Evolutionary conservation across 768 basidiomycete species (phyloP), one percentile per base, ranked within the genome.

Genomic region (Coprinellus aureogranulatus): DNA sequence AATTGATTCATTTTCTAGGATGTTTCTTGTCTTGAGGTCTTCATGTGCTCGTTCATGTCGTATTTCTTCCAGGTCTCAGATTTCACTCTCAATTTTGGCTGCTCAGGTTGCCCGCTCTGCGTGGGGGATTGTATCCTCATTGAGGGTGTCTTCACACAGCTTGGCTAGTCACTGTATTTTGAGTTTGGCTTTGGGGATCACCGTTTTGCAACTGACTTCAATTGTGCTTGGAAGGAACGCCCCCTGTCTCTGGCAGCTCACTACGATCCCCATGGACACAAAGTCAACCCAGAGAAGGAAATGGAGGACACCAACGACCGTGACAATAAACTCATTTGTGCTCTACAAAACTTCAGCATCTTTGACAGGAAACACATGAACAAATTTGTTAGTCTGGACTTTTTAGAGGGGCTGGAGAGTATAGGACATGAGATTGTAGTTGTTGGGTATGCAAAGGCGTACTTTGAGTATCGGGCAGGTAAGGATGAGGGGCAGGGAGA

Each of bases 271-370:
- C n/a, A n/a, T n/a, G n/a, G n/a, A n/a, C n/a, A n/a, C n/a, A n/a
- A n/a, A n/a, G n/a, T n/a, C n/a, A n/a, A n/a, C n/a, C n/a, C n/a
- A n/a, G n/a, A n/a, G n/a, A n/a, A n/a, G n/a, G n/a, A n/a, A n/a
- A n/a, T n/a, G n/a, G n/a, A n/a, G n/a, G n/a, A n/a, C n/a, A n/a
- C n/a, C n/a, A n/a, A n/a, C n/a, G n/a, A n/a, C n/a, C n/a, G n/a
- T n/a, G n/a, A n/a, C n/a, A n/a, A n/a, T n/a, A n/a, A n/a, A 56
- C 57, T 57, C 4, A 55, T 63, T n/a, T 56, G 56, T 8, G 14
- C 79, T 8, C 73, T 92, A 3, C 74, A 75, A 4, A 77, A 80
- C 26, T 92, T 89, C 61, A 64, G 74, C 1, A 75, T 90, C 46
- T 90, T 87, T 64, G 85, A 90, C 54, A 74, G 81, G 0, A 69